Evolutionary conservation across 495 filamentous ascomycete species (phyloP).

Genomic region (Pseudoneurospora amorphoporcata): DNA sequence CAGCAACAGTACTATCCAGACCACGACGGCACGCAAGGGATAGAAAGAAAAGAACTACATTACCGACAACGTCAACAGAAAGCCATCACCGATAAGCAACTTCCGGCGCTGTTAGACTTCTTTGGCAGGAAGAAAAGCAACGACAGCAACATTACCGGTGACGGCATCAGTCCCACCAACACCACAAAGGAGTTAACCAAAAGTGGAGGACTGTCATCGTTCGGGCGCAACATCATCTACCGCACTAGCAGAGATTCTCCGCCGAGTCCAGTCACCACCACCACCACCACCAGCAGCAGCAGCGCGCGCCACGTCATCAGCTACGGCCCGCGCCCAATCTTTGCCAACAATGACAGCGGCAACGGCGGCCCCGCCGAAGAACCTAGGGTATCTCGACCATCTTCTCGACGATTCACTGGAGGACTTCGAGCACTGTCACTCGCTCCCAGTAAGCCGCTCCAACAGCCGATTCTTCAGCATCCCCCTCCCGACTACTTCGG

Average conservation of each 20-base stretch:
- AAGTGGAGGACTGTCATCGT: neutral
- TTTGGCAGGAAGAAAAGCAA: neutral
- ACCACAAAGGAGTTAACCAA: neutral
- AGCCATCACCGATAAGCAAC: slow-evolving; percentile 11
- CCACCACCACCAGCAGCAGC: neutral
- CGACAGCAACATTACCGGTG: neutral
- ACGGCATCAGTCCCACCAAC: neutral
- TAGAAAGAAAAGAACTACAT: neutral
- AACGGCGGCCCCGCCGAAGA: slow-evolving; percentile 38
- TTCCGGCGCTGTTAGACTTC: slow-evolving; percentile 9
- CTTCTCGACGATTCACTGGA: slow-evolving; percentile 60
- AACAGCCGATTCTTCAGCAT: neutral
- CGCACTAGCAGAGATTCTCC: slow-evolving; percentile 1
- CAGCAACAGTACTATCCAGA: slow-evolving; percentile 1
- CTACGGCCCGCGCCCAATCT: slow-evolving; percentile 6
- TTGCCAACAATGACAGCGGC: slow-evolving; percentile 16
- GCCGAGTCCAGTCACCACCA: neutral
- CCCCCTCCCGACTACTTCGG: neutral
- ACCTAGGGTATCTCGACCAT: slow-evolving; percentile 50
- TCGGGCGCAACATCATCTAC: neutral
- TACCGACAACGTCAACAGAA: slow-evolving; percentile 6
- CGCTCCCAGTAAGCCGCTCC: neutral
- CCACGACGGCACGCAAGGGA: neutral
- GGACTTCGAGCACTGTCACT: slow-evolving; percentile 52
- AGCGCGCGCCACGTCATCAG: slow-evolving; percentile 6